These are phyloP conservation scores for Ceratocystis lukuohia DNA, from an alignment of 2,329 filamentous ascomycete genomes.

Conservation along the genomic window DNA sequence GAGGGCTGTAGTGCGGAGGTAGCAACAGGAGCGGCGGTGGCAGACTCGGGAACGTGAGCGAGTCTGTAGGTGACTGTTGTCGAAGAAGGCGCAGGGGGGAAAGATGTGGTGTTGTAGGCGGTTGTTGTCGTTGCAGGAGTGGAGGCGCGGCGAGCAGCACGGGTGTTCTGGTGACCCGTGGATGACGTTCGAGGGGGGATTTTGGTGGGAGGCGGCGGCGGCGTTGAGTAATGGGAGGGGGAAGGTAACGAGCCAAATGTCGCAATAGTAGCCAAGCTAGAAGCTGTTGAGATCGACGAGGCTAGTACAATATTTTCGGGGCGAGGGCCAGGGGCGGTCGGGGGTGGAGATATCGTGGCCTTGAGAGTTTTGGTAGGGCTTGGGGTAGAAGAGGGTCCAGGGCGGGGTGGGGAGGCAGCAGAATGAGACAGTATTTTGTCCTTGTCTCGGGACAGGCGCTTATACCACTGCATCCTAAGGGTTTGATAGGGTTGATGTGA, in stretches of 20 bases:
- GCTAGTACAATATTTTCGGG: background rate
- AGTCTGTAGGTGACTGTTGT: slow-evolving; percentile 12
- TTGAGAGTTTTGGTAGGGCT: slow-evolving; percentile 7
- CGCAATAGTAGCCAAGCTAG: slow-evolving; percentile 15
- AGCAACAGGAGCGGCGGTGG: background rate
- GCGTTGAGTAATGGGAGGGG: slow-evolving; percentile 5
- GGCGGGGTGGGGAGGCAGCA: too few species aligned
- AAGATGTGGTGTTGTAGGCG: background rate
- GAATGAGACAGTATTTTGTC: slow-evolving; percentile 13
- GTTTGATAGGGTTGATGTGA: slow-evolving; percentile 26
- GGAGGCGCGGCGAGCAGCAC: background rate
- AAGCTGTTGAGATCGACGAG: slow-evolving; percentile 10
- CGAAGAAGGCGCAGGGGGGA: background rate
- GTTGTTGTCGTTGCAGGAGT: background rate
- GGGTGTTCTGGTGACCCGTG: slow-evolving; percentile 1
- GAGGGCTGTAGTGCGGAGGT: background rate
- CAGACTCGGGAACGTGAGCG: slow-evolving; percentile 15
- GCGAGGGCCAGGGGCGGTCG: background rate
- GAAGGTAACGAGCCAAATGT: slow-evolving; percentile 17
- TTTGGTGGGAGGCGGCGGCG: background rate
- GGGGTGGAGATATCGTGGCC: slow-evolving; percentile 4
- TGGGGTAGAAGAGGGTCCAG: background rate
- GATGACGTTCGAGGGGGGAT: slow-evolving; percentile 19
- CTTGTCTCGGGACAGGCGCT: slow-evolving; percentile 19
- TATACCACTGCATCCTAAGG: slow-evolving; percentile 25